Percentiles rank a stretch among this genome's conserved stretches.
phyloP scores from a whole-genome alignment of 352 stramenopile genomes.

The Blastocystis sp. region DNA sequence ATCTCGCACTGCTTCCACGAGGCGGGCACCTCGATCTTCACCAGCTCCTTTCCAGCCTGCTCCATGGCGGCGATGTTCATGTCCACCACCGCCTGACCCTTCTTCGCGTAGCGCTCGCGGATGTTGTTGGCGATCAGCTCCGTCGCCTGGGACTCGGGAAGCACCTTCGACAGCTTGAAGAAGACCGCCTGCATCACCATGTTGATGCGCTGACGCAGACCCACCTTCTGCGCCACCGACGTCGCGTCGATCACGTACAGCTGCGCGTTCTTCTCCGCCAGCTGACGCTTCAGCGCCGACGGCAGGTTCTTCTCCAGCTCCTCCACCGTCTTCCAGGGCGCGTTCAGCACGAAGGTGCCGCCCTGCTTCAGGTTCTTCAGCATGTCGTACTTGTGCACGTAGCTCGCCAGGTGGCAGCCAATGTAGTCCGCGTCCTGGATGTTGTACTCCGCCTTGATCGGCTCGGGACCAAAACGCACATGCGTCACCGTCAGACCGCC shows the following conservation, averaged over 20 bases:
- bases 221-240: conserved; percentile 59
- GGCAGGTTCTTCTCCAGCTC: conserved; percentile 60
- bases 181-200: conserved; percentile 62
- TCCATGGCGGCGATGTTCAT: conserved; percentile 45
- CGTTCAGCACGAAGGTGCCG: conserved; percentile 59
- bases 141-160: not conserved
- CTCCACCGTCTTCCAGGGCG: conserved; percentile 58
- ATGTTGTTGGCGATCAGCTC: not conserved
- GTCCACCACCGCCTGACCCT: conserved; percentile 15
- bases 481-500: conserved; percentile 64
- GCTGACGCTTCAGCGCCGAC: conserved; percentile 61
- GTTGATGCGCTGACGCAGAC: conserved; percentile 64
- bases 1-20: conserved; percentile 61
- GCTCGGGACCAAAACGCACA: conserved; percentile 50
- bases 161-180: not conserved
- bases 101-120: not conserved
- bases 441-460: conserved; percentile 57
- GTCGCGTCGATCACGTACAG: conserved; percentile 33
- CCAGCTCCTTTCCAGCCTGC: not conserved
- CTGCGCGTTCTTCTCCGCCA: conserved; percentile 60
- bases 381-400: conserved; percentile 67
- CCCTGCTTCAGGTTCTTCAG: conserved; percentile 62
- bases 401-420: conserved; percentile 65
- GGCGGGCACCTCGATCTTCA: conserved; percentile 59
- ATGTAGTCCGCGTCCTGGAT: conserved; percentile 62